Evolutionary conservation across 176 grass and related monocot genomes (phyloP).

Genomic region (Elymus sibiricus): DNA sequence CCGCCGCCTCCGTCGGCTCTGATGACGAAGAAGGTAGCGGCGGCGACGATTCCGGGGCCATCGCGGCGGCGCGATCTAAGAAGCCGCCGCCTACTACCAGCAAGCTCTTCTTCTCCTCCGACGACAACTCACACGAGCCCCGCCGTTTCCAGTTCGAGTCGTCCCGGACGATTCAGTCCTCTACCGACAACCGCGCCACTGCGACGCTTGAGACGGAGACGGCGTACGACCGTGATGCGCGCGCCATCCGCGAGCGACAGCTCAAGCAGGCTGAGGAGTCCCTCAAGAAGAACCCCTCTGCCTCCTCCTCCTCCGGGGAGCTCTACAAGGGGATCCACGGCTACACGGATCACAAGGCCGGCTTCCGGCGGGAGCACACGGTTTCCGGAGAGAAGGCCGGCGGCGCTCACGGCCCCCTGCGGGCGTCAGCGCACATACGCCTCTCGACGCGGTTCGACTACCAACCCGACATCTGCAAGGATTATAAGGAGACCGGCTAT

Average conservation of each 20-base stretch:
- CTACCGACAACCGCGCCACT: slow-evolving; percentile 71
- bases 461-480: slow-evolving; percentile 93
- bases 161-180: slow-evolving; percentile 68
- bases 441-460: slow-evolving; percentile 78
- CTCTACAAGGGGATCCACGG: slow-evolving; percentile 80
- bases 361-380: slow-evolving; percentile 84
- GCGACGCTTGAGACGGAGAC: slow-evolving; percentile 87
- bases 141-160: slow-evolving; percentile 80
- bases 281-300: slow-evolving; percentile 59
- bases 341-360: slow-evolving; percentile 87
- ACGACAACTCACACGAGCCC: slow-evolving; percentile 28
- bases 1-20: slow-evolving; percentile 25
- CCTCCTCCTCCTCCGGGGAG: slow-evolving; percentile 12
- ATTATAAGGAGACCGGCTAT: slow-evolving; percentile 96
- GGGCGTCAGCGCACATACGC: slow-evolving; percentile 74
- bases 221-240: slow-evolving; percentile 61
- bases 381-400: slow-evolving; percentile 83
- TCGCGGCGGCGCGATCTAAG: slow-evolving; percentile 32
- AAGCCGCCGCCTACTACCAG: slow-evolving; percentile 28
- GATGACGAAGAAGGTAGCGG: slow-evolving; percentile 49
- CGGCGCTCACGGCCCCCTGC: slow-evolving; percentile 69
- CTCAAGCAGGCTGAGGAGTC: slow-evolving; percentile 65
- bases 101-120: slow-evolving; percentile 76
- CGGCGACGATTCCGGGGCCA: slow-evolving; percentile 23
- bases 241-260: slow-evolving; percentile 76